Percentiles rank a stretch among this genome's conserved stretches.
Evolutionary conservation across 192 early-diverging fungal species (phyloP).

Genomic region (Entomortierella chlamydospora): DNA sequence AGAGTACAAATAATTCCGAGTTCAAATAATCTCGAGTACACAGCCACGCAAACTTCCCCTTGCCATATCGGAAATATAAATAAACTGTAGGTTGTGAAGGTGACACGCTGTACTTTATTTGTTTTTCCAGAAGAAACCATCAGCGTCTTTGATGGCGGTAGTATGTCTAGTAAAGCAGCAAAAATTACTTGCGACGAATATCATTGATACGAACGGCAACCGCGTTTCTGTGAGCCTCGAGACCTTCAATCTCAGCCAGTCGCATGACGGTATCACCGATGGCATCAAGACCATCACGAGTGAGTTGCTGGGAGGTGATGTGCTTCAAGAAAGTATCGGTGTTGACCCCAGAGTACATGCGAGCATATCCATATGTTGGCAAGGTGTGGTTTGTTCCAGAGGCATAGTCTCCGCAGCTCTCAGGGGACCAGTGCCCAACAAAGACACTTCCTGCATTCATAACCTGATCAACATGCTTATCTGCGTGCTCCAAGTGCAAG

Average conservation of each 20-base stretch:
- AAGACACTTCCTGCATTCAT: conserved; percentile 97
- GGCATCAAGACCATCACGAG: conserved; percentile 84
- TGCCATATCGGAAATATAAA: too few species aligned
- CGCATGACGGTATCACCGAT: conserved; percentile 93
- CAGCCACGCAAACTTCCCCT: too few species aligned
- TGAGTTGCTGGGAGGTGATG: conserved; percentile 94
- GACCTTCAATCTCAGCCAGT: conserved; percentile 93
- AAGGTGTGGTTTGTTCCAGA: conserved; percentile 99
- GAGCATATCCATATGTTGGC: conserved; percentile 98
- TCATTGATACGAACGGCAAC: conserved; percentile 89
- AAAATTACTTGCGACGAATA: conserved; percentile 50
- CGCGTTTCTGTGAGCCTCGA: conserved; percentile 97
- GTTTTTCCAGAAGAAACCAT: too few species aligned
- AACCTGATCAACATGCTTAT: conserved; percentile 70
- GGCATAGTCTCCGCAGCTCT: conserved; percentile 99
- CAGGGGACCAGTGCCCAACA: conserved; percentile 96
- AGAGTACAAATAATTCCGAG: too few species aligned
- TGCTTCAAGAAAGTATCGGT: conserved; percentile 97
- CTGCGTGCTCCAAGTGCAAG: conserved; percentile 86
- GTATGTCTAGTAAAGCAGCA: too few species aligned
- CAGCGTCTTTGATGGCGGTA: too few species aligned
- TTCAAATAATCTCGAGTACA: too few species aligned
- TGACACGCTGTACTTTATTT: too few species aligned
- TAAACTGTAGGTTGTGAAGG: too few species aligned
- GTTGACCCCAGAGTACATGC: conserved; percentile 99